Evolutionary conservation across 805 yeast genomes (phyloP).

Genomic region (Candida montana): DNA sequence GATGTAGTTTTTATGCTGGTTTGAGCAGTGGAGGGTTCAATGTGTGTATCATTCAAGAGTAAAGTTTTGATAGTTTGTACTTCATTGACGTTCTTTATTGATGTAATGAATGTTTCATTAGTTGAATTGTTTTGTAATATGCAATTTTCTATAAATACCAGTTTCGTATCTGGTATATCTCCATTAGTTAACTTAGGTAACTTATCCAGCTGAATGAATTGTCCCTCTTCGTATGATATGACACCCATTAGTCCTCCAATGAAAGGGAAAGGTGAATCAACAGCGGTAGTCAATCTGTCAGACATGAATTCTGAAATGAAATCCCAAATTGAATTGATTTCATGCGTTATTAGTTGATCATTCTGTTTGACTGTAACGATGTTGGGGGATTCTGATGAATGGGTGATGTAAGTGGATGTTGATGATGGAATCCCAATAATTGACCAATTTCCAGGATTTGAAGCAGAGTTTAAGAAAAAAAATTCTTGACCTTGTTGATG

Average conservation of each 20-base stretch:
- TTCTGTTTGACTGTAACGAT: conserved; percentile 3
- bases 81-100: conserved; percentile 29
- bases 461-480: conserved; percentile 68
- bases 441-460: conserved; percentile 83
- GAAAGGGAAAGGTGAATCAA: conserved; percentile 53
- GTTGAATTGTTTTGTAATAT: conserved; percentile 48
- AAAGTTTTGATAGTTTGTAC: conserved; percentile 21
- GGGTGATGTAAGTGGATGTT: conserved; percentile 45
- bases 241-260: conserved; percentile 89
- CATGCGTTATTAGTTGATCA: not conserved
- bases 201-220: conserved; percentile 28
- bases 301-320: conserved; percentile 46
- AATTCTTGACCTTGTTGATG: conserved; percentile 36
- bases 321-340: conserved; percentile 42
- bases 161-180: conserved; percentile 64
- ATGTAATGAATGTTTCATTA: conserved; percentile 44
- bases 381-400: conserved; percentile 43
- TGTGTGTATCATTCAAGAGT: not conserved
- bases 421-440: conserved; percentile 67
- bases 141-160: conserved; percentile 64
- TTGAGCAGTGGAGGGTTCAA: not conserved
- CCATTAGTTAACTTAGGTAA: conserved; percentile 34
- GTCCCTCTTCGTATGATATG: conserved; percentile 85
- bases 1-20: conserved; percentile 19
- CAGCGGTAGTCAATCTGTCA: conserved; percentile 18